These are phyloP conservation scores for Mycotypha africana DNA, from an alignment of 371 early-diverging fungal genomes.

Conservation along the genomic window DNA sequence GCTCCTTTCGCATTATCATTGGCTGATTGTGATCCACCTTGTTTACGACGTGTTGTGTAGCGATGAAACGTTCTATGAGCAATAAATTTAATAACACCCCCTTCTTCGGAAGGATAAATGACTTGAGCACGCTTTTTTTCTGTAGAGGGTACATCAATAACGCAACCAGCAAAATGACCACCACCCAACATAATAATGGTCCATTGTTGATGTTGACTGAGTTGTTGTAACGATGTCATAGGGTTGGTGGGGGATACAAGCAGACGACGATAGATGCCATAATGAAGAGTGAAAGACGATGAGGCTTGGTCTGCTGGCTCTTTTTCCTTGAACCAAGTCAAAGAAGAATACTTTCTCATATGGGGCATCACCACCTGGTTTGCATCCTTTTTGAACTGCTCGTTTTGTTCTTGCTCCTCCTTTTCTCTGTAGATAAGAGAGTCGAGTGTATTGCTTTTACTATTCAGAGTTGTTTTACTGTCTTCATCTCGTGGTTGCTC, in stretches of 20 bases:
- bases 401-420: slow-evolving; percentile 10
- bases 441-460: slow-evolving; percentile 24
- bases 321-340: slow-evolving; percentile 45
- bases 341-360: slow-evolving; percentile 30
- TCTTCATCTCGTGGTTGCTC: background rate
- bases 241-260: slow-evolving; percentile 12
- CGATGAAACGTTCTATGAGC: slow-evolving; percentile 89
- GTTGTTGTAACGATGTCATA: background rate
- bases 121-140: slow-evolving; percentile 14
- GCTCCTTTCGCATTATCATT: slow-evolving; percentile 78
- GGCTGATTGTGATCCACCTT: slow-evolving; percentile 87
- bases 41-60: slow-evolving; percentile 93
- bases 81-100: slow-evolving; percentile 39
- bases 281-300: slow-evolving; percentile 34
- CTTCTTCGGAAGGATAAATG: slow-evolving; percentile 17
- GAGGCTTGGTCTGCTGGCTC: background rate
- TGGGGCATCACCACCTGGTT: slow-evolving; percentile 18
- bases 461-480: no score
- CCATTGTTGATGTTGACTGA: slow-evolving; percentile 50
- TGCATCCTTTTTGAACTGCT: slow-evolving; percentile 16
- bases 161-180: slow-evolving; percentile 88
- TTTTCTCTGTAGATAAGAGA: slow-evolving; percentile 38
- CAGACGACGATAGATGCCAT: slow-evolving; percentile 58
- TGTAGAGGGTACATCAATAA: slow-evolving; percentile 69
- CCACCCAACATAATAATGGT: slow-evolving; percentile 76